Percentiles rank a stretch among this genome's conserved stretches.
Evolutionary conservation across 148 eudicot species (phyloP).

Genomic region (Rhododendron ferrugineum): DNA sequence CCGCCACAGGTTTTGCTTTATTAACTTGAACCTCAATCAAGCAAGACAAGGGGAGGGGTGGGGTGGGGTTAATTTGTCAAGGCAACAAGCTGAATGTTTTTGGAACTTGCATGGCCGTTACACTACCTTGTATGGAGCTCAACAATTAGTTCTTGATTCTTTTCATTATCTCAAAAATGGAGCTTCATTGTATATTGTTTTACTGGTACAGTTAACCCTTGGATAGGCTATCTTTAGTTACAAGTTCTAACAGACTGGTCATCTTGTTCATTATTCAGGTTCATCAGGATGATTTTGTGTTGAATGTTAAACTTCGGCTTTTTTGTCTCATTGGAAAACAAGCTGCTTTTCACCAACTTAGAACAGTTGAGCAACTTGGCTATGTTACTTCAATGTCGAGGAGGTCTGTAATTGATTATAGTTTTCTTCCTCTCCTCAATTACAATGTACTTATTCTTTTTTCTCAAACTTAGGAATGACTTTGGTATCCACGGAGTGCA

Average conservation of each 20-base stretch:
- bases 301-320: neutral
- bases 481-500: neutral
- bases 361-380: slow-evolving; percentile 2
- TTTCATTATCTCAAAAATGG: neutral
- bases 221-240: neutral
- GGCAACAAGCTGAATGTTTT: neutral
- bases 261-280: neutral
- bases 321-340: slow-evolving; percentile 1
- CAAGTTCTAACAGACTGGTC: neutral
- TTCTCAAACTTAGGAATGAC: neutral
- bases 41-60: neutral
- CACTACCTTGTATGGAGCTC: neutral
- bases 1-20: neutral
- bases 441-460: neutral
- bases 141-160: neutral
- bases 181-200: neutral
- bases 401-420: neutral
- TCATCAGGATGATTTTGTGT: neutral
- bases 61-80: neutral
- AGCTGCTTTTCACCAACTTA: slow-evolving; percentile 4
- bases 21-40: neutral
- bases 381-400: neutral
- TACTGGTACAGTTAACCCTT: neutral
- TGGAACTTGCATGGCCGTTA: neutral
- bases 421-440: neutral